Evolutionary conservation across 768 basidiomycete genomes (phyloP).

Genomic region (Hericium alpestre): DNA sequence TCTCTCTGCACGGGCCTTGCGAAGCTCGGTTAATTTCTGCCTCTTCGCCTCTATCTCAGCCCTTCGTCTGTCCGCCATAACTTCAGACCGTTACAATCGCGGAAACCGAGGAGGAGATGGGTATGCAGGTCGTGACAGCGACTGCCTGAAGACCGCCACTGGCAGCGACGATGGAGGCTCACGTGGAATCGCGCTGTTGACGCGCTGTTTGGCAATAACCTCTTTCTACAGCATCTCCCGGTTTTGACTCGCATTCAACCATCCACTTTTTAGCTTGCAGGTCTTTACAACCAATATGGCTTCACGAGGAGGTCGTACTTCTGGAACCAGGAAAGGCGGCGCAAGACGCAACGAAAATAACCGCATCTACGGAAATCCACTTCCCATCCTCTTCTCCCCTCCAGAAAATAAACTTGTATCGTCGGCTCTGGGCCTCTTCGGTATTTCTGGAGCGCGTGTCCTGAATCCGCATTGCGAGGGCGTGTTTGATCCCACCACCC

Average conservation of each 20-base stretch:
- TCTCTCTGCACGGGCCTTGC: constrained; percentile 65
- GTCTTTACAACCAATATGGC: neutral
- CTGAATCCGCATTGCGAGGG: constrained; percentile 70
- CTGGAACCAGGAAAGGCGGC: constrained; percentile 33
- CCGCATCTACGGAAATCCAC: constrained; percentile 55
- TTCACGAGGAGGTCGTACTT: neutral
- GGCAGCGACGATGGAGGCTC: neutral
- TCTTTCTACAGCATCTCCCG: neutral
- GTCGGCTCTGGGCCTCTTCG: constrained; percentile 31
- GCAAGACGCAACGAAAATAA: constrained; percentile 54
- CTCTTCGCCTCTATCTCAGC: constrained; percentile 89
- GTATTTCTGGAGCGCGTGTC: constrained; percentile 42
- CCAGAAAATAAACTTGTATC: constrained; percentile 32
- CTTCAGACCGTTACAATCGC: neutral
- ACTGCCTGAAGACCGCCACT: neutral
- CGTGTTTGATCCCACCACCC: constrained; percentile 64
- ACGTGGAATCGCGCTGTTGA: constrained; percentile 9
- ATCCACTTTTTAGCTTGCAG: neutral
- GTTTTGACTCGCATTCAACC: neutral
- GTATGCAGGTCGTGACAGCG: neutral
- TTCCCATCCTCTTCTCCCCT: constrained; percentile 48
- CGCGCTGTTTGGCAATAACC: constrained; percentile 12
- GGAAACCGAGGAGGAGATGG: neutral
- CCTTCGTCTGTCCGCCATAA: constrained; percentile 58
- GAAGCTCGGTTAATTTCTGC: constrained; percentile 75